Conservation (phyloP, 306 rosid species). For the Canavalia gladiata region DNA sequence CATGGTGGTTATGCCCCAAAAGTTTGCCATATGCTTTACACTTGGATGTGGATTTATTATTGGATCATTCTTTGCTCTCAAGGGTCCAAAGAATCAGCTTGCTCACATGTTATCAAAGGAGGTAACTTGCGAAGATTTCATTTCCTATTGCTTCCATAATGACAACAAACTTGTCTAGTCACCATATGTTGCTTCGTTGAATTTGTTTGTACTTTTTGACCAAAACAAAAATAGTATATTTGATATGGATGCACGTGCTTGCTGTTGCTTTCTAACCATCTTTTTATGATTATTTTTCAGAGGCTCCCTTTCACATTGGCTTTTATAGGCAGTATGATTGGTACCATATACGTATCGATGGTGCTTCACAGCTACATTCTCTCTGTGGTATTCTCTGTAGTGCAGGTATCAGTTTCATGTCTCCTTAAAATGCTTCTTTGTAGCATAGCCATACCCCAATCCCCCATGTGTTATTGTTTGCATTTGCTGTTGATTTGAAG, state of each 20-base stretch:
- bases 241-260: slow-evolving; percentile 23
- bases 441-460: slow-evolving; percentile 27
- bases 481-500: slow-evolving; percentile 37
- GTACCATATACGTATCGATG: slow-evolving; percentile 97
- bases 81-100: slow-evolving; percentile 90
- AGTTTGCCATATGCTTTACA: slow-evolving; percentile 97
- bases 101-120: slow-evolving; percentile 90
- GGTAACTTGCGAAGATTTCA: slow-evolving; percentile 59
- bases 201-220: slow-evolving; percentile 20
- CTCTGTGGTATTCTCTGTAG: slow-evolving; percentile 91
- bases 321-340: slow-evolving; percentile 87
- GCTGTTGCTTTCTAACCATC: slow-evolving; percentile 35
- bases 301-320: slow-evolving; percentile 87
- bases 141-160: slow-evolving; percentile 26
- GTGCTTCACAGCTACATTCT: slow-evolving; percentile 92
- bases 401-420: slow-evolving; percentile 74
- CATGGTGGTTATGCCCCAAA: slow-evolving; percentile 98
- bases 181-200: slow-evolving; percentile 5
- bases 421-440: slow-evolving; percentile 14
- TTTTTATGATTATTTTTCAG: slow-evolving; percentile 61
- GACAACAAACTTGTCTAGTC: background rate
- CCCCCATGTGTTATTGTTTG: slow-evolving; percentile 15
- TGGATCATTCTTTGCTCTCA: slow-evolving; percentile 95
- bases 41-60: slow-evolving; percentile 96
- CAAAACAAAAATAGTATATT: background rate